Evolutionary conservation across 345 rosid genomes (phyloP).

Genomic region (Crucihimalaya himalaica): DNA sequence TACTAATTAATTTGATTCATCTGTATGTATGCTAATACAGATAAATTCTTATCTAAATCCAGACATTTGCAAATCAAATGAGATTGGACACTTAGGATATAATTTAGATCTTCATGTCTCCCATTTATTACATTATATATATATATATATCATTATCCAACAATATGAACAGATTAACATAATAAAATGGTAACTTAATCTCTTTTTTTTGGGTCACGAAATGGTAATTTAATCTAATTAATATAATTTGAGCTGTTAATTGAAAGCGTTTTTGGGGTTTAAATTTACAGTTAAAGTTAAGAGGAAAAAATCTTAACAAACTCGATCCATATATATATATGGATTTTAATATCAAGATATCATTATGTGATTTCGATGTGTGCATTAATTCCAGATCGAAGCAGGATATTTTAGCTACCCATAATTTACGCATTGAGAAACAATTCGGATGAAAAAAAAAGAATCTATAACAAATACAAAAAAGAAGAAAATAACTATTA

Average conservation of each 20-base stretch:
- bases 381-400: too few species aligned
- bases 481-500: background rate
- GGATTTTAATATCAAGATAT: too few species aligned
- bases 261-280: too few species aligned
- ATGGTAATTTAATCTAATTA: background rate
- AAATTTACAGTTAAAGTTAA: too few species aligned
- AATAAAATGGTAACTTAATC: background rate
- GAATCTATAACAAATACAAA: background rate
- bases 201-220: too few species aligned
- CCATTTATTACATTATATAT: background rate
- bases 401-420: too few species aligned
- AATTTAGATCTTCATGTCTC: conserved; percentile 12
- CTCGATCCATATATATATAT: too few species aligned
- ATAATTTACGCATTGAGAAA: too few species aligned
- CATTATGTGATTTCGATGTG: too few species aligned
- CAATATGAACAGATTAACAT: conserved; percentile 6
- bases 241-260: background rate
- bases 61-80: conserved; percentile 3
- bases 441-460: too few species aligned
- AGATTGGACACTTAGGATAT: conserved; percentile 25
- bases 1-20: conserved; percentile 29
- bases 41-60: conserved; percentile 11
- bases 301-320: too few species aligned
- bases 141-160: background rate
- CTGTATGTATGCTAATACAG: conserved; percentile 21